Evolutionary conservation across 139 green algal genomes (phyloP), one percentile per base, ranked within the genome.

Genomic region (Chlorella sorokiniana): DNA sequence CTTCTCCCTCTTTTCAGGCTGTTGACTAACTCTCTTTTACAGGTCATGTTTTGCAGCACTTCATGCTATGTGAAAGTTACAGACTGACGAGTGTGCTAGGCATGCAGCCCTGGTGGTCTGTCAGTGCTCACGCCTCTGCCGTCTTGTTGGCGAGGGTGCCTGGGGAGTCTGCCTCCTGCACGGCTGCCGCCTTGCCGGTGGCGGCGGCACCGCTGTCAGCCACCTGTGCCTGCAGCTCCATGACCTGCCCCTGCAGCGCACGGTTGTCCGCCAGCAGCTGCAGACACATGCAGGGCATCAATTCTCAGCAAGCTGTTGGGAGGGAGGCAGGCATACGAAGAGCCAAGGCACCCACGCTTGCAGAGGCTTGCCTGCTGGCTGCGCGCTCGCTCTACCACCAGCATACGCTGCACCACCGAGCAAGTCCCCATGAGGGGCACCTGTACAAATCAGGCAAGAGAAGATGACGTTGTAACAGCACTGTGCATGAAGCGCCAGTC

Each of bases 341-440:
- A n/a, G 18, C 18, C 16, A 65, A 6, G n/a, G 56, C 56, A 65
- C 18, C 16, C 16, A 6, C 22, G 56, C 56, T 16, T 56, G 16
- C 16, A 56, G 11, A 11, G 14, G 48, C 56, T 10, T n/a, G n/a
- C 56, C 56, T 65, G 16, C 16, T 27, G 20, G 69, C 29, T 42
- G 69, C 69, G 69, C 69, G n/a, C 38, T 4, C 69, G 69, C 69
- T 76, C 69, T 10, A 56, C 31, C 70, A 78, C 44, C 23, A 78
- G 44, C 70, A 78, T 31, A 18, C 70, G 44, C 44, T 79, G 72
- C 48, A 79, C 51, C 40, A 81, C 40, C 11, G 37, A 20, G 40
- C 40, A 81, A 0, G 41, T 59, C 59, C 20, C 75, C 56, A 72
- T n/a, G 40, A 81, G n/a, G 0, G 75, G 75, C 29, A 81, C 44